phyloP scores from a whole-genome alignment of 2,329 filamentous ascomycete genomes.

The Scytalidium lignicola region DNA sequence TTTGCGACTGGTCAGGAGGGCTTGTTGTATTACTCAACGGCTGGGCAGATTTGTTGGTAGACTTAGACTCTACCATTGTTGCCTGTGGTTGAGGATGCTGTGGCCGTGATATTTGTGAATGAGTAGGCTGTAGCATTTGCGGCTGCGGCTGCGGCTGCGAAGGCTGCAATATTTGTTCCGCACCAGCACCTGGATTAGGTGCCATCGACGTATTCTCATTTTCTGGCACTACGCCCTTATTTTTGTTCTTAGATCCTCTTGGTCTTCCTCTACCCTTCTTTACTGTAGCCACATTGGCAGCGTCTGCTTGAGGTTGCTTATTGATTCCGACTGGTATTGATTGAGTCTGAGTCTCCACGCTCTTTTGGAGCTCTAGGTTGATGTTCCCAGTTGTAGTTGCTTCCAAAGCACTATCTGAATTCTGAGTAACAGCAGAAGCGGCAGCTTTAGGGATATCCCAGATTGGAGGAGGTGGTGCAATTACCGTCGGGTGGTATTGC shows the following conservation, averaged over 20 bases:
- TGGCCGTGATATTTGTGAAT: not conserved
- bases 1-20: not conserved
- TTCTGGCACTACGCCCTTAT: constrained; percentile 28
- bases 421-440: not conserved
- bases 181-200: not conserved
- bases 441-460: not conserved
- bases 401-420: not conserved
- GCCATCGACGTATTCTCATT: constrained; percentile 15
- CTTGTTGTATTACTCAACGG: not conserved
- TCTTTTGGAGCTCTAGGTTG: not conserved
- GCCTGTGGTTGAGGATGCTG: not conserved
- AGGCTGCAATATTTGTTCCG: not conserved
- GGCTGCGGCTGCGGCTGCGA: not conserved
- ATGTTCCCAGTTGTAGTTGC: not conserved
- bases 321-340: not conserved
- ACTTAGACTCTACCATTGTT: not conserved
- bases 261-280: constrained; percentile 37
- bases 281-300: constrained; percentile 15
- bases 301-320: constrained; percentile 11
- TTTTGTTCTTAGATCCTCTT: constrained; percentile 47
- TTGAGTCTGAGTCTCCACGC: not conserved
- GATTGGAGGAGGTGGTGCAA: not conserved
- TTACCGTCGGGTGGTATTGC: not conserved
- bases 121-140: not conserved
- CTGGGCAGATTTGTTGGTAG: not conserved